Base-by-base conservation (phyloP, 345 rosid species). In the Hibiscus tridactylites region DNA sequence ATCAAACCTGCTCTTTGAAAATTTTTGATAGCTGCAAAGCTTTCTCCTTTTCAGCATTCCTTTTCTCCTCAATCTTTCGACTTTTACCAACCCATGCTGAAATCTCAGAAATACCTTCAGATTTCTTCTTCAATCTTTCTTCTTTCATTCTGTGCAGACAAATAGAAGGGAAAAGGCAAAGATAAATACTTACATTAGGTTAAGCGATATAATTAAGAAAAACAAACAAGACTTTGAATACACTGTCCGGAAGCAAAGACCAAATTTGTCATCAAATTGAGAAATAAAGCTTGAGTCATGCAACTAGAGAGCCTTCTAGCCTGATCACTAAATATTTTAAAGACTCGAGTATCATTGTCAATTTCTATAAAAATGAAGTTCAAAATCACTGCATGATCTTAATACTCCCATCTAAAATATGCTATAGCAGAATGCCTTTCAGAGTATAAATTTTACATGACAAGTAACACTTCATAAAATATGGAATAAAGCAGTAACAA, bases 1-100 rank as follows among this genome's bases (percentile, higher is more conserved):
- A 10, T 5, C 3, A n/a, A 4, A 95, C 99, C 89, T 89, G 96
- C 85, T 95, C 98, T 83, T 95, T 98, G 81, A 95, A 90, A 77
- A 82, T 61, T 81, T 80, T 90, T 5, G 96, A 90, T 53, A 85
- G 89, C 80, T 87, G 93, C 75, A 80, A 79, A 50, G 92, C 97
- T 77, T 88, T 92, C 83, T 89, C 87, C 81, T 86, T 95, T 70
- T 86, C 93, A 73, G 83, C 83, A 78, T 80, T 88, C 82, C 80
- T 82, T 72, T 83, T 86, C 77, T 86, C 91, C 79, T 84, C 98
- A 60, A 95, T 79, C 79, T 90, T 90, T 63, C 96, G 92, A 71
- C 88, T 90, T 73, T 62, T 87, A 79, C 71, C 63, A 77, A 95
- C 98, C 96, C 97, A 95, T 28, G 89, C 65, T 75, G 83, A 80